Conservation (phyloP, 208 protist species). For the Trypanosoma rangeli region DNA sequence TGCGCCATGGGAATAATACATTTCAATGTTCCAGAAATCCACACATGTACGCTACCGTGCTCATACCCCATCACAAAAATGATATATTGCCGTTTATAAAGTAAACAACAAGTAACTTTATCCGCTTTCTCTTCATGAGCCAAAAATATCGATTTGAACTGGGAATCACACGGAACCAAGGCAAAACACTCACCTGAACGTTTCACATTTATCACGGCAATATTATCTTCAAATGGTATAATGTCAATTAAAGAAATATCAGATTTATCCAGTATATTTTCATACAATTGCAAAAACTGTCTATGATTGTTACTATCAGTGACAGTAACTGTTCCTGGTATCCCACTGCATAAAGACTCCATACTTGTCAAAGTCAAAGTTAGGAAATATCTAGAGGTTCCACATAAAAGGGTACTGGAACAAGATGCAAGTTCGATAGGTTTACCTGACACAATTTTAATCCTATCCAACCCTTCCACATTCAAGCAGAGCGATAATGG, state of each 20-base stretch:
- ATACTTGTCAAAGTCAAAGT: constrained; percentile 17
- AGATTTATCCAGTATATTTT: not conserved
- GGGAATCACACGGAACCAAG: constrained; percentile 6
- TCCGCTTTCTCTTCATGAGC: constrained; percentile 22
- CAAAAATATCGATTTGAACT: constrained; percentile 14
- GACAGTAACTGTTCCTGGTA: constrained; percentile 17
- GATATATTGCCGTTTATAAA: constrained; percentile 20
- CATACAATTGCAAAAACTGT: constrained; percentile 1
- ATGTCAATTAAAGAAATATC: constrained; percentile 23
- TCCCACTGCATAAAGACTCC: constrained; percentile 20
- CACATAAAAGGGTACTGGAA: constrained; percentile 18
- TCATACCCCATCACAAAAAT: constrained; percentile 29
- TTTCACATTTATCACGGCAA: constrained; percentile 25
- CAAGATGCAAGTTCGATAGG: constrained; percentile 18
- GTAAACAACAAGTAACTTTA: constrained; percentile 23
- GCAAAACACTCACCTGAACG: constrained; percentile 25
- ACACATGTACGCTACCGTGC: constrained; percentile 27
- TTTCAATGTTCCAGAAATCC: constrained; percentile 18
- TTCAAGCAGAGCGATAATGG: constrained; percentile 15
- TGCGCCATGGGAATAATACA: constrained; percentile 24
- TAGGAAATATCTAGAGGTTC: constrained; percentile 14
- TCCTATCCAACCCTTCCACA: not conserved
- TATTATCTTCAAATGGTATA: constrained; percentile 12
- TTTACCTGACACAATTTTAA: constrained; percentile 14
- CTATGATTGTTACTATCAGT: constrained; percentile 18